Base-by-base conservation (phyloP, 441 rosid genomes). In the Pelargonium myrrhifolium region DNA sequence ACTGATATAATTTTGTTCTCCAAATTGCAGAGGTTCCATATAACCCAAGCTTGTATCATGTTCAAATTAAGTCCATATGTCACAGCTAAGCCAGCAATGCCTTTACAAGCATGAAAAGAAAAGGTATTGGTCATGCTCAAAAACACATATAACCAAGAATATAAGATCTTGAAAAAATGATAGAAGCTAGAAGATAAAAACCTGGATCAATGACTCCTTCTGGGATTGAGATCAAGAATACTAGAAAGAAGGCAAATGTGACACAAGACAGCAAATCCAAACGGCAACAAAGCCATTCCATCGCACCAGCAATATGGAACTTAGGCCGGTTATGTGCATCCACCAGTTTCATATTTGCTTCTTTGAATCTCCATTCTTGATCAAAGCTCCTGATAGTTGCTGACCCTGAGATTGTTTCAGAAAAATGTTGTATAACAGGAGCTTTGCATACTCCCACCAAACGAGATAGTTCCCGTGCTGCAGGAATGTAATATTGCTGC, bases 271-370 rank as follows among this genome's bases (percentile, higher is more conserved):
- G 67, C 83, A 93, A 74, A 76, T 89, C 86, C 62, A 91, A 78
- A 55, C 96, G 97, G 71, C 91, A 83, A 74, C 89, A 82, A 26
- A 93, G 85, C 99, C 99, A 93, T 77, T 89, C 91, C 86, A 74
- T 86, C 47, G 96, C 97, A 67, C 79, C 96, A 56, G 85, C 84
- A 60, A 53, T n/a, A 70, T 91, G 78, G 74, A 93, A 93, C 68
- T 69, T 75, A 8, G 95, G 96, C 77, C 90, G 85, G 72, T 89
- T 83, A 83, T 84, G 91, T 14, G 80, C 85, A 74, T 93, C 99
- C 0, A 62, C 76, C 9, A 89, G 79, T 78, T 77, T 75, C 92
- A 90, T 85, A 70, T 83, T 87, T 65, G 81, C 84, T 42, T 79
- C 65, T 47, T 67, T 73, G 77, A 93, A 93, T 75, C 97, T 86